Percentiles rank a stretch among this genome's conserved stretches.
phyloP scores from a whole-genome alignment of 345 rosid genomes.

The Erucastrum elatum region DNA sequence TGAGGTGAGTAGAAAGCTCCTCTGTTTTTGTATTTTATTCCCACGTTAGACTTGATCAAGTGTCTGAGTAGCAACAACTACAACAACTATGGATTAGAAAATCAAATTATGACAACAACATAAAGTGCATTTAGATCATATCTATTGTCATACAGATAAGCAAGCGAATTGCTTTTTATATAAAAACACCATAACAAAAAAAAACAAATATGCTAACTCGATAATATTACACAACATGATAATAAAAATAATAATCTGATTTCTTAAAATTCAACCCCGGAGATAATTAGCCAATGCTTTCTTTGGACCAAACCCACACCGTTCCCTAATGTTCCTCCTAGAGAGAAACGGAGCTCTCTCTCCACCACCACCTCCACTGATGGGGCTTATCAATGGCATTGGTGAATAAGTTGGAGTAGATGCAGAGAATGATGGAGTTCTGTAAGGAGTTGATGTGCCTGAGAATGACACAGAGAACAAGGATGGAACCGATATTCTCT shows the following conservation, averaged over 20 bases:
- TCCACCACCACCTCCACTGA: conserved; percentile 50
- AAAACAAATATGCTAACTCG: neutral
- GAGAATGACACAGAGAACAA: conserved; percentile 56
- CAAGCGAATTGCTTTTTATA: conserved; percentile 9
- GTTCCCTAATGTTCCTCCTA: conserved; percentile 51
- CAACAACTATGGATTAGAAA: neutral
- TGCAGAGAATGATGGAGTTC: conserved; percentile 52
- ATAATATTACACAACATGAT: neutral
- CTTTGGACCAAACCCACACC: conserved; percentile 87
- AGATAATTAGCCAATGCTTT: conserved; percentile 79
- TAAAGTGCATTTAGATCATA: neutral
- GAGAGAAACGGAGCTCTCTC: conserved; percentile 78
- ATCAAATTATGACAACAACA: neutral
- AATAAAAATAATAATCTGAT: neutral
- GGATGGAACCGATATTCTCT: conserved; percentile 59
- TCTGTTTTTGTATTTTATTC: neutral
- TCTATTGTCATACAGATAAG: neutral
- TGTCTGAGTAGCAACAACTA: neutral
- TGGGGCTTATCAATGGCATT: conserved; percentile 56
- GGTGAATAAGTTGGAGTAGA: conserved; percentile 74
- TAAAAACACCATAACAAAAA: neutral
- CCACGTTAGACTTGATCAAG: neutral
- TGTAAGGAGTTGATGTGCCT: conserved; percentile 55
- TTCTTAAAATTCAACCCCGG: conserved; percentile 38
- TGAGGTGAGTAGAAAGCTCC: neutral